Conservation (phyloP, 345 rosid species). For the Barbarea vulgaris region DNA sequence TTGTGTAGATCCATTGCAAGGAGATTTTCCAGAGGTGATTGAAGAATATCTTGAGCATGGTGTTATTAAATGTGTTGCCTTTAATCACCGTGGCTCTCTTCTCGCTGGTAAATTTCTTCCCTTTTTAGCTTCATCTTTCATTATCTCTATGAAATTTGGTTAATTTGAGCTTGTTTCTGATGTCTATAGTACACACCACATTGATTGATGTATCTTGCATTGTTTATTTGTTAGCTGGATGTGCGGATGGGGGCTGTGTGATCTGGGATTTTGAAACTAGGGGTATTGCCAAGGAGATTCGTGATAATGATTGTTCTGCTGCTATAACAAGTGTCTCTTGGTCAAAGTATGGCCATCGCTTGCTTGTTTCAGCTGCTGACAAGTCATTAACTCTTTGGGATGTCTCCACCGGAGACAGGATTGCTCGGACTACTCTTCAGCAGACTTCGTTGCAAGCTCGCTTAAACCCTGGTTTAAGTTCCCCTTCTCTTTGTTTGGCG, state of each 20-base stretch:
- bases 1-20: slow-evolving; percentile 83
- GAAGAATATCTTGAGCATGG: slow-evolving; percentile 98
- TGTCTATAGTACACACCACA: neutral
- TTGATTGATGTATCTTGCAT: slow-evolving; percentile 28
- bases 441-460: slow-evolving; percentile 88
- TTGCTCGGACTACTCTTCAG: slow-evolving; percentile 63
- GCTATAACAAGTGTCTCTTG: slow-evolving; percentile 93
- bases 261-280: slow-evolving; percentile 99
- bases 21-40: slow-evolving; percentile 97
- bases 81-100: slow-evolving; percentile 96
- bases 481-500: slow-evolving; percentile 76
- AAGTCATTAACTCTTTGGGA: slow-evolving; percentile 96
- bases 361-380: slow-evolving; percentile 95
- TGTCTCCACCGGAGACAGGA: slow-evolving; percentile 69
- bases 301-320: slow-evolving; percentile 70
- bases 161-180: neutral
- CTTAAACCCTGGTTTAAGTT: slow-evolving; percentile 79
- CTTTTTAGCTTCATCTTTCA: neutral
- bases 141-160: neutral
- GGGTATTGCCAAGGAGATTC: slow-evolving; percentile 90
- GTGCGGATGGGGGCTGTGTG: slow-evolving; percentile 88
- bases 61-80: slow-evolving; percentile 88
- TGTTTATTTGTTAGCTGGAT: slow-evolving; percentile 67
- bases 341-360: slow-evolving; percentile 90
- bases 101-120: slow-evolving; percentile 67